A percentile compares a stretch with the other conserved stretches of the same genome.
Evolutionary conservation across 2,329 filamentous ascomycete species (phyloP).

Genomic region (Xylariales sp.): DNA sequence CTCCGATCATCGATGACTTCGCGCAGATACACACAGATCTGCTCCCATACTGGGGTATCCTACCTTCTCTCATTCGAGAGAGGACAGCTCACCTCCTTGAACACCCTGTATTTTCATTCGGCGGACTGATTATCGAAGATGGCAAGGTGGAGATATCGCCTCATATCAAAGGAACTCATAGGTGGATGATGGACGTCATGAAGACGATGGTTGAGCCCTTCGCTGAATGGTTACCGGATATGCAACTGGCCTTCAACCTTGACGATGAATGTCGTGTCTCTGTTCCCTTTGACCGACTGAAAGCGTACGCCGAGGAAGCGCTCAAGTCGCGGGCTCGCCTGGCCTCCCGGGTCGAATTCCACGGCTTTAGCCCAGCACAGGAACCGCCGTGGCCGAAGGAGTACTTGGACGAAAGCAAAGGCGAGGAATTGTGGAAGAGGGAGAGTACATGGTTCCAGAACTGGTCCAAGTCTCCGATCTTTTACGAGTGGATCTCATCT

Average conservation of each 20-base stretch:
- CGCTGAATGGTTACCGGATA: slow-evolving; percentile 41
- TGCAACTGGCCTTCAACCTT: slow-evolving; percentile 48
- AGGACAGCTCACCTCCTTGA: slow-evolving; percentile 33
- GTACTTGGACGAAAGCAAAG: slow-evolving; percentile 19
- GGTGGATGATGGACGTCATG: slow-evolving; percentile 34
- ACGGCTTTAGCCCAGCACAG: slow-evolving; percentile 17
- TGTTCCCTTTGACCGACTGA: slow-evolving; percentile 37
- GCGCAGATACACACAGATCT: slow-evolving; percentile 63
- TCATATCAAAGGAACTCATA: slow-evolving; percentile 27
- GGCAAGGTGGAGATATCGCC: slow-evolving; percentile 26
- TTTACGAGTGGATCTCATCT: slow-evolving; percentile 30
- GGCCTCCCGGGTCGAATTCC: slow-evolving; percentile 17
- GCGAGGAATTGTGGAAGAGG: slow-evolving; percentile 16
- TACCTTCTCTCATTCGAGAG: slow-evolving; percentile 54
- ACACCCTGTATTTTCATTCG: slow-evolving; percentile 24
- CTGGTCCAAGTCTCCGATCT: slow-evolving; percentile 26
- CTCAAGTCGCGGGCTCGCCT: slow-evolving; percentile 18
- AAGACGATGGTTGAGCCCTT: slow-evolving; percentile 36
- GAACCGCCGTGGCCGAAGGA: slow-evolving; percentile 19
- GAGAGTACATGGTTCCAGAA: slow-evolving; percentile 20
- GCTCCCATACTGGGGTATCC: slow-evolving; percentile 64
- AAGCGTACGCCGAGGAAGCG: slow-evolving; percentile 27
- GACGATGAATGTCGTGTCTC: slow-evolving; percentile 46
- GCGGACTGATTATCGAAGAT: slow-evolving; percentile 28
- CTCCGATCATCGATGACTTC: slow-evolving; percentile 65